Evolutionary conservation across 352 stramenopile genomes (phyloP).

Genomic region (Phytophthora ohioensis): DNA sequence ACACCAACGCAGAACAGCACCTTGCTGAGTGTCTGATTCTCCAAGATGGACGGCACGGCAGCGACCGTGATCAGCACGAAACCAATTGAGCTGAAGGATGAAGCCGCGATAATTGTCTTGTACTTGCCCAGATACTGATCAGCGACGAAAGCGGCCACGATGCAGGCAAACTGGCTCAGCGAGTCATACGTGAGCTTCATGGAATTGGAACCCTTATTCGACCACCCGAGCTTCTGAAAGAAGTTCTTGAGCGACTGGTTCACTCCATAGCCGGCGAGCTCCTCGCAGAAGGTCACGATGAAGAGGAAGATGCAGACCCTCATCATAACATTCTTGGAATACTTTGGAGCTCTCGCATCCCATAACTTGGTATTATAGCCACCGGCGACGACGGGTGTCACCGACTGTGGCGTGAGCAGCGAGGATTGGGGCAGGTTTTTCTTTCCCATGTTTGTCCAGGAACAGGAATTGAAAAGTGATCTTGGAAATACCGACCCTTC

Average conservation of each 20-base stretch:
- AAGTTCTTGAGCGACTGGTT: constrained; percentile 74
- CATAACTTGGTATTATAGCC: constrained; percentile 40
- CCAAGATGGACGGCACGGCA: constrained; percentile 45
- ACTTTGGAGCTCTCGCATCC: constrained; percentile 57
- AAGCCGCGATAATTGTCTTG: constrained; percentile 33
- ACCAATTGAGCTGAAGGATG: constrained; percentile 50
- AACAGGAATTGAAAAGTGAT: constrained; percentile 12
- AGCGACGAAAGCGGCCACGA: constrained; percentile 62
- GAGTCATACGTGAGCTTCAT: constrained; percentile 77
- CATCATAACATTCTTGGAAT: constrained; percentile 60
- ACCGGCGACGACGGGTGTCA: constrained; percentile 16
- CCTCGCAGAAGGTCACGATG: constrained; percentile 46
- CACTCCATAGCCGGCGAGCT: constrained; percentile 66
- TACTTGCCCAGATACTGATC: constrained; percentile 63
- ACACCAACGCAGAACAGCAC: constrained; percentile 64
- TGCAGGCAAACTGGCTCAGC: constrained; percentile 64
- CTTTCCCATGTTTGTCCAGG: constrained; percentile 13
- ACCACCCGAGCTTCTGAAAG: constrained; percentile 66
- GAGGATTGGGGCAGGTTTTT: constrained; percentile 11
- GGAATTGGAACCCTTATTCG: constrained; percentile 57
- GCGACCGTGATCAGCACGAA: constrained; percentile 58
- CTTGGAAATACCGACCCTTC: neutral
- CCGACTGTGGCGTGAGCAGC: constrained; percentile 19
- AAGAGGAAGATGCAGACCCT: constrained; percentile 66
- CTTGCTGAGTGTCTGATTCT: constrained; percentile 40